Percentiles rank a stretch among this genome's conserved stretches.
These are phyloP conservation scores for Termitomyces sp. DNA, from an alignment of 768 basidiomycete genomes.

Conservation along the genomic window DNA sequence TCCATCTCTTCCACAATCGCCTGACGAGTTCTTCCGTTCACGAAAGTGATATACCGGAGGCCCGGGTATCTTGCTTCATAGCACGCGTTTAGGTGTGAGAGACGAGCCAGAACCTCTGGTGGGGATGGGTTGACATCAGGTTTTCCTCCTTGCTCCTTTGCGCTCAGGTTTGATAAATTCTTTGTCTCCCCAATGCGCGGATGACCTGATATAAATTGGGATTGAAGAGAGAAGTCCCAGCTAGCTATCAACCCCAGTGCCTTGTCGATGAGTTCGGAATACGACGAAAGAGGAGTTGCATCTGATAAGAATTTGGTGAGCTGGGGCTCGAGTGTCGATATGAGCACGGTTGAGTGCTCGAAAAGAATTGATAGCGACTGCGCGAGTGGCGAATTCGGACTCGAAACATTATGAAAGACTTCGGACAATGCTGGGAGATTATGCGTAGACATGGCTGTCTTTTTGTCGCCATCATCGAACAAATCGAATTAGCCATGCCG, in stretches of 20 bases:
- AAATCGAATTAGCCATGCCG: no score
- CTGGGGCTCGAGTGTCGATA: slow-evolving; percentile 41
- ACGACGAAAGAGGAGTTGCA: slow-evolving; percentile 27
- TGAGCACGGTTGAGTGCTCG: slow-evolving; percentile 56
- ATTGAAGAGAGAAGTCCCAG: slow-evolving; percentile 48
- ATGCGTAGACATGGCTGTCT: slow-evolving; percentile 3
- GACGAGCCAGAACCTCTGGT: slow-evolving; percentile 66
- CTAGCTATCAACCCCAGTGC: slow-evolving; percentile 41
- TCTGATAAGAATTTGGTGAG: slow-evolving; percentile 28
- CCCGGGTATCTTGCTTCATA: slow-evolving; percentile 74
- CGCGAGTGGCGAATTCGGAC: slow-evolving; percentile 30
- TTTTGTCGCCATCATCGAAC: neutral
- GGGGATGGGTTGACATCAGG: slow-evolving; percentile 46
- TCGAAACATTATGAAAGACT: slow-evolving; percentile 25
- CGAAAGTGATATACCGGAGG: slow-evolving; percentile 87
- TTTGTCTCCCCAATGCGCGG: slow-evolving; percentile 85
- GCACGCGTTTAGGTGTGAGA: slow-evolving; percentile 68
- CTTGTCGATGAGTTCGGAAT: slow-evolving; percentile 49
- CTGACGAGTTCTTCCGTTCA: slow-evolving; percentile 73
- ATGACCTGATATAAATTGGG: slow-evolving; percentile 74
- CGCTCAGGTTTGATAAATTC: slow-evolving; percentile 69
- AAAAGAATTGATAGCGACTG: slow-evolving; percentile 22
- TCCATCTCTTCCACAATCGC: slow-evolving; percentile 80
- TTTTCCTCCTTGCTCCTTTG: slow-evolving; percentile 66
- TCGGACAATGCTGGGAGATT: slow-evolving; percentile 28